Conservation (phyloP, 2,329 filamentous ascomycete species). For the Colletotrichum cereale region DNA sequence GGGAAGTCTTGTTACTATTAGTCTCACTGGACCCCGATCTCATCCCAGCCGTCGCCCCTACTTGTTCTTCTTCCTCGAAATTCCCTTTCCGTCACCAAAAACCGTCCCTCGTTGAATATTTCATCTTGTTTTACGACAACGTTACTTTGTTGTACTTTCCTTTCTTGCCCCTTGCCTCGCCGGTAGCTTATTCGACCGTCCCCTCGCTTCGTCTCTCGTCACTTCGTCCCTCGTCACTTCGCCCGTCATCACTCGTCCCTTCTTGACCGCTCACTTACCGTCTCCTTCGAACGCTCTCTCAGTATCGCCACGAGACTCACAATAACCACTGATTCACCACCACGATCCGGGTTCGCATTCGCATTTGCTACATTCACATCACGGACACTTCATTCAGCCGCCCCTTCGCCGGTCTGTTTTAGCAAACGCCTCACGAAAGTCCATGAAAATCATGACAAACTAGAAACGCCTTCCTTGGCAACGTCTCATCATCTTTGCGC, state of each 20-base stretch:
- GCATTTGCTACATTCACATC: slow-evolving; percentile 3
- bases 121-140: slow-evolving; percentile 21
- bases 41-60: not conserved
- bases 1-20: slow-evolving; percentile 30
- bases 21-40: slow-evolving; percentile 14
- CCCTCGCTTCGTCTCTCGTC: not conserved
- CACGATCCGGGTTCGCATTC: slow-evolving; percentile 5
- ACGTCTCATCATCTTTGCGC: slow-evolving; percentile 16
- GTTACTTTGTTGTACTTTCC: slow-evolving; percentile 24
- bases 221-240: not conserved
- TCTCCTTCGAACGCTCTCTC: not conserved
- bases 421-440: slow-evolving; percentile 20
- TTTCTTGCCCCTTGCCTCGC: slow-evolving; percentile 1
- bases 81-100: slow-evolving; percentile 14
- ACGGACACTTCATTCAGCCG: not conserved
- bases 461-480: slow-evolving; percentile 21
- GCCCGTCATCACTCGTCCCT: not conserved
- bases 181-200: not conserved
- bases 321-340: slow-evolving; percentile 16
- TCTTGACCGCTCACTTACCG: slow-evolving; percentile 2
- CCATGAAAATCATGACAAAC: slow-evolving; percentile 22
- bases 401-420: not conserved
- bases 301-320: not conserved
- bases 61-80: slow-evolving; percentile 7
- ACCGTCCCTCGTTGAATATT: slow-evolving; percentile 13